These are phyloP conservation scores for Spiraea crenata DNA, from an alignment of 331 rosid genomes.

Conservation along the genomic window DNA sequence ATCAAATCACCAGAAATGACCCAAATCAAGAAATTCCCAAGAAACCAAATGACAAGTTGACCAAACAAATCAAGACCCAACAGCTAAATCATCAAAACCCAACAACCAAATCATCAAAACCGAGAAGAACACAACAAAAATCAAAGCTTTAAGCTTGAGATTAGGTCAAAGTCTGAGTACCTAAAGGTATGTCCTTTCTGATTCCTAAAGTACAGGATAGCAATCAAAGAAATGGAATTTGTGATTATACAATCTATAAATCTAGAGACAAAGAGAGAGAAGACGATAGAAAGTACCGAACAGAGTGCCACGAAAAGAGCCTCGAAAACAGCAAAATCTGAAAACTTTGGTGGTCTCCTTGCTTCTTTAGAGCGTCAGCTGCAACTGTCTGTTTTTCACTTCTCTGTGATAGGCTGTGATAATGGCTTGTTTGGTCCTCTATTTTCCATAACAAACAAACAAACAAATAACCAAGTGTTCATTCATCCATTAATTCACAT, in stretches of 20 bases:
- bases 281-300: constrained; percentile 45
- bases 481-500: too few relatives aligned
- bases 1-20: background rate
- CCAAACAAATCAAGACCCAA: constrained; percentile 10
- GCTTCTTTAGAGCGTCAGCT: constrained; percentile 25
- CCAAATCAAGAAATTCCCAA: constrained; percentile 22
- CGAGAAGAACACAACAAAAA: background rate
- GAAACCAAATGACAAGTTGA: constrained; percentile 16
- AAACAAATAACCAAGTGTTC: constrained; percentile 8
- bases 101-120: background rate
- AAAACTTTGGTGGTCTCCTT: background rate
- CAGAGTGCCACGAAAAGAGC: constrained; percentile 27
- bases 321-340: constrained; percentile 35
- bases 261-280: constrained; percentile 9
- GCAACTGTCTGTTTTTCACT: background rate
- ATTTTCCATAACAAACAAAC: constrained; percentile 29
- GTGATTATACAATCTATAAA: constrained; percentile 4
- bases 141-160: constrained; percentile 5
- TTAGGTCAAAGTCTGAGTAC: constrained; percentile 12
- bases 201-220: constrained; percentile 20
- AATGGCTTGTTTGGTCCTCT: constrained; percentile 72
- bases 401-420: constrained; percentile 38
- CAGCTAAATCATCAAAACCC: background rate
- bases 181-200: constrained; percentile 12
- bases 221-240: constrained; percentile 14